These are phyloP conservation scores for Pisolithus albus DNA, from an alignment of 768 basidiomycete genomes.

Conservation along the genomic window DNA sequence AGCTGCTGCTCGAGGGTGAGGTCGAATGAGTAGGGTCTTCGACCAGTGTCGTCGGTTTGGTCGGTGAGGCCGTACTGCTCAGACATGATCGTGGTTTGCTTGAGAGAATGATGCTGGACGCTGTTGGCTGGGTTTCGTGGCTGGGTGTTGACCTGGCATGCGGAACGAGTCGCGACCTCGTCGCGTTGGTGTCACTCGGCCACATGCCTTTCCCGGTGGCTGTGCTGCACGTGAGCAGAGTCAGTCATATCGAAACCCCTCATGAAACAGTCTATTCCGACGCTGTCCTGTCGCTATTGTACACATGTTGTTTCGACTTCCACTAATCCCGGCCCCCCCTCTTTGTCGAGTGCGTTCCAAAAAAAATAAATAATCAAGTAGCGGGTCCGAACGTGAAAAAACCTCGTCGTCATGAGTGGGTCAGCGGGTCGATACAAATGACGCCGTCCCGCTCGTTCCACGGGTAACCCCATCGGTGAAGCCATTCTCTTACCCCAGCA, in stretches of 20 bases:
- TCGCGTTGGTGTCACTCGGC: too few relatives aligned
- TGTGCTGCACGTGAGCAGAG: too few relatives aligned
- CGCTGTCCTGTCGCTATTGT: too few relatives aligned
- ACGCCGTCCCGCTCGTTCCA: slow-evolving; percentile 92
- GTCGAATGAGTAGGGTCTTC: slow-evolving; percentile 56
- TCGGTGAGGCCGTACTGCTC: slow-evolving; percentile 18
- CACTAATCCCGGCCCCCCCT: too few relatives aligned
- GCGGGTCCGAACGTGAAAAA: too few relatives aligned
- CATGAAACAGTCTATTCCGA: too few relatives aligned
- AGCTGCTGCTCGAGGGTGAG: slow-evolving; percentile 73
- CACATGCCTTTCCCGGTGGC: too few relatives aligned
- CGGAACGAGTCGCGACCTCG: slow-evolving; percentile 1
- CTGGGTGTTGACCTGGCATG: slow-evolving; percentile 6
- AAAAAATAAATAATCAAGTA: too few relatives aligned
- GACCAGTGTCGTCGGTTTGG: slow-evolving; percentile 9
- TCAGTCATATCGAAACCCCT: too few relatives aligned
- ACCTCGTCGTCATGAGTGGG: slow-evolving; percentile 41
- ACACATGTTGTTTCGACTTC: too few relatives aligned
- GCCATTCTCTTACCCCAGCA: slow-evolving; percentile 82
- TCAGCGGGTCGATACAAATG: slow-evolving; percentile 81
- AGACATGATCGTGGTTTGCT: slow-evolving; percentile 21
- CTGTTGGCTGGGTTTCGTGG: background rate
- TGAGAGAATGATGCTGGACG: background rate
- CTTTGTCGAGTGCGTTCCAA: too few relatives aligned
- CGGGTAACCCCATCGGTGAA: slow-evolving; percentile 92